These are phyloP conservation scores for Entoloma clypeatum DNA, from an alignment of 1,284 basidiomycete species.

Conservation along the genomic window DNA sequence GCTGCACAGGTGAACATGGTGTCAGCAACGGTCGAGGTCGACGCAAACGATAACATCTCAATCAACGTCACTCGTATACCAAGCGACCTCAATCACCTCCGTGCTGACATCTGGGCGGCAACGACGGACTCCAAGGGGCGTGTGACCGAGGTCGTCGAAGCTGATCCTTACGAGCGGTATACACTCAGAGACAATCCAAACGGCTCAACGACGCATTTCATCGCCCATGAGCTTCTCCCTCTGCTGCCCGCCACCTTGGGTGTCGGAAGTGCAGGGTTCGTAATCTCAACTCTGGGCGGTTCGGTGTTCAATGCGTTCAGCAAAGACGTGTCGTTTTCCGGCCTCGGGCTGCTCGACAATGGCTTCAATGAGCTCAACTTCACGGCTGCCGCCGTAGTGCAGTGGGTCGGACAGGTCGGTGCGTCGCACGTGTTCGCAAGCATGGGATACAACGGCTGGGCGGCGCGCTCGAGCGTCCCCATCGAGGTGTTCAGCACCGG, in stretches of 20 bases:
- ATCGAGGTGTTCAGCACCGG: constrained; percentile 15
- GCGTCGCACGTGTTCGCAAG: constrained; percentile 13
- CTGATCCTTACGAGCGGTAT: constrained; percentile 15
- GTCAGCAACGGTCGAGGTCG: constrained; percentile 12
- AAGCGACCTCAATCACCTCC: constrained; percentile 13
- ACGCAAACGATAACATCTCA: constrained; percentile 5
- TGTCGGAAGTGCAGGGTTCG: constrained; percentile 8
- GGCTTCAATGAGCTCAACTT: constrained; percentile 9
- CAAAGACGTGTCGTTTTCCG: constrained; percentile 1
- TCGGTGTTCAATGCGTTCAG: background rate
- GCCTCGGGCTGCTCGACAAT: constrained; percentile 6
- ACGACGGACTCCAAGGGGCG: constrained; percentile 5
- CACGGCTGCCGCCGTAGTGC: background rate
- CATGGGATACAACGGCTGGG: constrained; percentile 14
- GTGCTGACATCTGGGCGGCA: constrained; percentile 13
- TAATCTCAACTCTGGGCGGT: constrained; percentile 1
- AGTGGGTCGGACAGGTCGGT: constrained; percentile 13
- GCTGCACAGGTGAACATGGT: constrained; percentile 20
- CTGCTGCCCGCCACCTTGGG: too few relatives aligned
- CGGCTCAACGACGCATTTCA: constrained; percentile 15
- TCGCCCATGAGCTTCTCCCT: constrained; percentile 7
- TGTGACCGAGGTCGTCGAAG: constrained; percentile 4
- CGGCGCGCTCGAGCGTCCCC: constrained; percentile 5
- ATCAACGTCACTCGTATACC: constrained; percentile 13
- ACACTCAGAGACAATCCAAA: constrained; percentile 15